phyloP scores from a whole-genome alignment of 176 grass and related monocot genomes.

The Typha latifolia region DNA sequence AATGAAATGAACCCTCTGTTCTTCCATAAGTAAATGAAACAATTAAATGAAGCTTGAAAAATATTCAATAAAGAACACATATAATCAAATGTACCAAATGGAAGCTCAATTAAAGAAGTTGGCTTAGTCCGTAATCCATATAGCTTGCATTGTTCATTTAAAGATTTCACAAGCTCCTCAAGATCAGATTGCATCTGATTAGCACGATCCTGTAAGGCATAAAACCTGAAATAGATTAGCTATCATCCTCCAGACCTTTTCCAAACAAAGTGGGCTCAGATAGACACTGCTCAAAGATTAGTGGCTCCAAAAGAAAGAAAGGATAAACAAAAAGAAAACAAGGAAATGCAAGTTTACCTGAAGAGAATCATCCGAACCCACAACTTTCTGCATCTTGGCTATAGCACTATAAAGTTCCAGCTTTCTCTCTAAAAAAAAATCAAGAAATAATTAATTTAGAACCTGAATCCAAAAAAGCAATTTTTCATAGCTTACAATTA shows the following conservation, averaged over 20 bases:
- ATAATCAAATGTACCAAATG: slow-evolving; percentile 57
- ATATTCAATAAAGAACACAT: neutral
- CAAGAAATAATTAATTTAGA: slow-evolving; percentile 18
- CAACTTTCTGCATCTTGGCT: slow-evolving; percentile 82
- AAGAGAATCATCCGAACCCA: slow-evolving; percentile 50
- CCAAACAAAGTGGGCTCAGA: too few relatives aligned
- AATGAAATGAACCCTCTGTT: too few relatives aligned
- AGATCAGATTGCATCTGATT: slow-evolving; percentile 78
- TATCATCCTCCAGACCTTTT: neutral
- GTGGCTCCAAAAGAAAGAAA: neutral
- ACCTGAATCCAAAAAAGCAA: slow-evolving; percentile 9
- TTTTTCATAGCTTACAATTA: neutral
- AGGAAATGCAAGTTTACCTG: slow-evolving; percentile 36
- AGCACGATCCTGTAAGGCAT: slow-evolving; percentile 44
- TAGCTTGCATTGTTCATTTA: slow-evolving; percentile 91
- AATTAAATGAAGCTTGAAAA: neutral
- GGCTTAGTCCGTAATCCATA: slow-evolving; percentile 95
- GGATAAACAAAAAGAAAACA: neutral
- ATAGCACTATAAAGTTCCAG: slow-evolving; percentile 87
- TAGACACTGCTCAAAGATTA: too few relatives aligned
- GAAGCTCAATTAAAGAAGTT: slow-evolving; percentile 86
- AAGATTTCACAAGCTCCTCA: slow-evolving; percentile 62
- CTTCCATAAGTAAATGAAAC: neutral
- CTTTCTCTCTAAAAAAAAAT: slow-evolving; percentile 65
- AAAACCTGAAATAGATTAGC: slow-evolving; percentile 2